phyloP scores from a whole-genome alignment of 2,329 filamentous ascomycete genomes.

The Hypoxylon rubiginosum region DNA sequence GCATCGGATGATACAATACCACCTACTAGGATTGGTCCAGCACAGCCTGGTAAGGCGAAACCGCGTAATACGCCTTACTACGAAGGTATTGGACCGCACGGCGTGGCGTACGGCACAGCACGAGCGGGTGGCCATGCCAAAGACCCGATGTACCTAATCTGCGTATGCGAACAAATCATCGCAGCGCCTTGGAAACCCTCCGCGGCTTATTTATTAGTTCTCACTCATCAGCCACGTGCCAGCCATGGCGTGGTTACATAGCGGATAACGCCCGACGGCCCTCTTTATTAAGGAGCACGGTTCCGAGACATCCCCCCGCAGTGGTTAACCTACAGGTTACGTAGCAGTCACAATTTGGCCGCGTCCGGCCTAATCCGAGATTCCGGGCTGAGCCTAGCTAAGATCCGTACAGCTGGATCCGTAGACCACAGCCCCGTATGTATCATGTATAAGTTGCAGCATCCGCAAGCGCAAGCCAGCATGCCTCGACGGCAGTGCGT shows the following conservation, averaged over 20 bases:
- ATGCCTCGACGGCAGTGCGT: conserved; percentile 2
- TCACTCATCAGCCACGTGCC: conserved; percentile 2
- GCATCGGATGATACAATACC: not conserved
- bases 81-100: conserved; percentile 20
- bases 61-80: not conserved
- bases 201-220: conserved; percentile 9
- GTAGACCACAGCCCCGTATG: conserved; percentile 10
- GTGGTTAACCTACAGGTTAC: conserved; percentile 5
- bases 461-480: conserved; percentile 6
- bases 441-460: conserved; percentile 32
- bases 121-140: not conserved
- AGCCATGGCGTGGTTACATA: conserved; percentile 18
- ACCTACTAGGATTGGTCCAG: not conserved
- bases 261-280: not conserved
- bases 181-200: not conserved
- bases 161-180: not conserved
- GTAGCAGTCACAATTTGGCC: conserved; percentile 17
- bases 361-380: conserved; percentile 7
- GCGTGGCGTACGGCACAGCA: conserved; percentile 24
- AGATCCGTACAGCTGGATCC: no score
- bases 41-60: not conserved
- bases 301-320: conserved; percentile 7
- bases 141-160: not conserved
- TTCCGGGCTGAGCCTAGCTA: conserved; percentile 10
- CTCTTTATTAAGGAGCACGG: conserved; percentile 1